phyloP scores from a whole-genome alignment of 2,329 filamentous ascomycete species.

The Aureobasidium sp. region DNA sequence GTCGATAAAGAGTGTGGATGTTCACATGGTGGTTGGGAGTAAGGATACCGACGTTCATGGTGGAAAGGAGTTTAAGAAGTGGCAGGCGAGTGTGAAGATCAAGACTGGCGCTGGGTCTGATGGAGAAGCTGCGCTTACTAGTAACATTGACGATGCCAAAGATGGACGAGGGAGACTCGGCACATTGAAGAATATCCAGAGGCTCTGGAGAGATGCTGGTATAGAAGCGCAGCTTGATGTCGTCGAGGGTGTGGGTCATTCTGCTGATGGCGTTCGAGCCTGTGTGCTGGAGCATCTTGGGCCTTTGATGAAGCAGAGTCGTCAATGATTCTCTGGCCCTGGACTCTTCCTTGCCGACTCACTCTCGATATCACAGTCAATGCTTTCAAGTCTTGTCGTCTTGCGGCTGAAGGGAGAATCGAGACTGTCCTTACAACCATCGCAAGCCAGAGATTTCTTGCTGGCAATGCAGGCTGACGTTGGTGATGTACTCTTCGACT shows the following conservation, averaged over 20 bases:
- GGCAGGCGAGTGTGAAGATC: not conserved
- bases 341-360: no score
- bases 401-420: no score
- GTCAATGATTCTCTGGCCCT: no score
- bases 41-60: slow-evolving; percentile 4
- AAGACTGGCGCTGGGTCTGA: not conserved
- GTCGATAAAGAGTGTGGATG: not conserved
- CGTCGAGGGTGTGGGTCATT: slow-evolving; percentile 1
- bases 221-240: not conserved
- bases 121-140: not conserved
- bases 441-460: no score
- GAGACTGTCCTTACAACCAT: no score
- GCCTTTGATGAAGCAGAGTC: slow-evolving; percentile 3
- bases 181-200: not conserved
- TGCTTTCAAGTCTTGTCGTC: no score
- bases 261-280: not conserved
- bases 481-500: no score
- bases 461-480: no score
- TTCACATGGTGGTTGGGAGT: slow-evolving; percentile 8
- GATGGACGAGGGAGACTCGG: not conserved
- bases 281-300: not conserved
- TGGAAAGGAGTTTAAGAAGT: not conserved
- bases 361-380: no score
- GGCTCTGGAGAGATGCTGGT: not conserved
- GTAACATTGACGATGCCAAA: not conserved